These are phyloP conservation scores for Myriosclerotinia scirpicola DNA, from an alignment of 2,329 filamentous ascomycete genomes.

Conservation along the genomic window DNA sequence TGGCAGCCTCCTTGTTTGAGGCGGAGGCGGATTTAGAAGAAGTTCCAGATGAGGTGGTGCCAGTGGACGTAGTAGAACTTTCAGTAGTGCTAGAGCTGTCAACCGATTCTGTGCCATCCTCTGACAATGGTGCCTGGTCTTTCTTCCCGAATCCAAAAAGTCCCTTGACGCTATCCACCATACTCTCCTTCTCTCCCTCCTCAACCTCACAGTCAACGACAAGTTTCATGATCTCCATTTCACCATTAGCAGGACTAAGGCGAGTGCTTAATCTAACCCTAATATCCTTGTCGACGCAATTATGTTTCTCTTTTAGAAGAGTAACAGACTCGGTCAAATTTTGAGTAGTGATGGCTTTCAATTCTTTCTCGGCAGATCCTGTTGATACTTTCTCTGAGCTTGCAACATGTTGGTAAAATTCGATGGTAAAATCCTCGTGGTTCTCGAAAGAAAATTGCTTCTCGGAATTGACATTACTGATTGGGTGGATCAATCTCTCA, in stretches of 20 bases:
- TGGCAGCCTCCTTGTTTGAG: constrained; percentile 35
- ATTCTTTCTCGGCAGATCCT: constrained; percentile 56
- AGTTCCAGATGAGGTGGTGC: constrained; percentile 48
- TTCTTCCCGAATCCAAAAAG: constrained; percentile 94
- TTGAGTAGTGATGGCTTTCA: constrained; percentile 68
- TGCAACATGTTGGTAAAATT: constrained; percentile 73
- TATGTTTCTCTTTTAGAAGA: constrained; percentile 73
- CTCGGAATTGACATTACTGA: constrained; percentile 70
- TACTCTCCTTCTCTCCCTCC: constrained; percentile 67
- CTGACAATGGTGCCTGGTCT: constrained; percentile 70
- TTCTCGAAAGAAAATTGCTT: constrained; percentile 87
- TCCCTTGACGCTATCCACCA: constrained; percentile 94
- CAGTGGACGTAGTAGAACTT: constrained; percentile 50
- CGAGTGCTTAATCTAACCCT: constrained; percentile 76
- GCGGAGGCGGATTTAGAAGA: constrained; percentile 44
- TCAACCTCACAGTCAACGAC: constrained; percentile 84
- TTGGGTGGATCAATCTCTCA: constrained; percentile 80
- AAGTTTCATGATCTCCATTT: constrained; percentile 76
- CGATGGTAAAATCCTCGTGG: constrained; percentile 75
- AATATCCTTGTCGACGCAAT: constrained; percentile 70
- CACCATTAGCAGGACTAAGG: constrained; percentile 69
- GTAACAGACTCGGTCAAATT: constrained; percentile 86
- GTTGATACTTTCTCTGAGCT: constrained; percentile 45
- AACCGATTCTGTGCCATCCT: constrained; percentile 55
- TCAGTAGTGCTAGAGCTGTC: constrained; percentile 45